phyloP scores from a whole-genome alignment of 1,284 basidiomycete genomes.

The Rhodotorula sp. region DNA sequence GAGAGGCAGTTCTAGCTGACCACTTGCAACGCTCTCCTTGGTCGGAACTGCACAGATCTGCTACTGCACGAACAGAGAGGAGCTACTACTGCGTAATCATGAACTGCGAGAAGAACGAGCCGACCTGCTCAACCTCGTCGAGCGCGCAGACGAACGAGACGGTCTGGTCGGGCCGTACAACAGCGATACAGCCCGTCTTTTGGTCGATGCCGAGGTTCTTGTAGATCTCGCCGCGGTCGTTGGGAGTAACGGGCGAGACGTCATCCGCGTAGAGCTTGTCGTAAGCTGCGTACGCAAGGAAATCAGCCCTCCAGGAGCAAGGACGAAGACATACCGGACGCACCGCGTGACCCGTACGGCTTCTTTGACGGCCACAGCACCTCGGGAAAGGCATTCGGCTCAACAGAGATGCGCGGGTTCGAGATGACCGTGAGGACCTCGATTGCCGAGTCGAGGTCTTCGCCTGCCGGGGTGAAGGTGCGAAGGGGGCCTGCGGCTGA shows the following conservation, averaged over 20 bases:
- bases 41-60: background rate
- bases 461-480: constrained; percentile 31
- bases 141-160: constrained; percentile 43
- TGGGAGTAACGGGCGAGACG: constrained; percentile 43
- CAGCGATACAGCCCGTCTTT: constrained; percentile 44
- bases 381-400: constrained; percentile 37
- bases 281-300: constrained; percentile 7
- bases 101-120: constrained; percentile 17
- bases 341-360: constrained; percentile 40
- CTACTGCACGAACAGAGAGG: background rate
- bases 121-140: constrained; percentile 35
- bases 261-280: constrained; percentile 49
- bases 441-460: constrained; percentile 43
- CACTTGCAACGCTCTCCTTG: background rate
- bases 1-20: no score
- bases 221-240: constrained; percentile 49
- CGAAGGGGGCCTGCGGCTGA: constrained; percentile 34
- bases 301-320: background rate
- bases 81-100: background rate
- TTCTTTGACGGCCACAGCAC: constrained; percentile 39
- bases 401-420: constrained; percentile 36
- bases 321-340: background rate
- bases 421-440: constrained; percentile 44
- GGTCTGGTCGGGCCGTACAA: constrained; percentile 51
- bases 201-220: constrained; percentile 47